Evolutionary conservation across 371 early-diverging fungal species (phyloP), one percentile per base, ranked within the genome.

Genomic region (Blastocladiella emersonii): DNA sequence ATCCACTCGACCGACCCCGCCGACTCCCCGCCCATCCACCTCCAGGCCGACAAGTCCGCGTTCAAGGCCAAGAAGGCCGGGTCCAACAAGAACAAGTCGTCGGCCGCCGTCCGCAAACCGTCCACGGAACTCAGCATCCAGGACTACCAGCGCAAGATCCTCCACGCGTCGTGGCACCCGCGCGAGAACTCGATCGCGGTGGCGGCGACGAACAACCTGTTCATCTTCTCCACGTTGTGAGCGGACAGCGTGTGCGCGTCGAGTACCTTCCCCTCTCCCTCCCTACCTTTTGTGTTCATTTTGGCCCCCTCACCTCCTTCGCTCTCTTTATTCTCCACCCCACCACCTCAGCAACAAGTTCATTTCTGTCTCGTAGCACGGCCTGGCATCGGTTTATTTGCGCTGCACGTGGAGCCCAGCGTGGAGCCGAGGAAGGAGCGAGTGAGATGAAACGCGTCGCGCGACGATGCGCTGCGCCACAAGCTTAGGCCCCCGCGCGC

Each of bases 111-210:
- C 37, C 39, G 43, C 17, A n/a, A 32, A 10, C 43, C 59, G 3
- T n/a, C 37, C 5, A 87, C 88, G 51, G 88, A 90, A 56, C 81
- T 86, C 64, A 86, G 87, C 71, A 80, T 81, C 8, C 80, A 91
- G 63, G 96, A 98, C 73, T 97, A 90, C 67, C 82, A 83, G 69
- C 91, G 93, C 78, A 95, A 95, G 83, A 96, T 98, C 63, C 70
- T 98, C 56, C 96, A 98, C 68, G 89, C 97, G 37, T 91, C 92
- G 61, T 97, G 95, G 95, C 97, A 98, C 80, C 98, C 98, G 44
- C 81, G 81, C 65, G 98, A 97, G 70, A 92, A 93, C 71, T 89
- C 91, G 32, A 86, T 95, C 59, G 93, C 98, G 41, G 86, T 95
- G 57, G 98, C 98, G 39, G 98, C 98, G 13, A 95, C 96, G 49